phyloP scores from a whole-genome alignment of 129 eudicot genomes.

The Deinandra increscens region DNA sequence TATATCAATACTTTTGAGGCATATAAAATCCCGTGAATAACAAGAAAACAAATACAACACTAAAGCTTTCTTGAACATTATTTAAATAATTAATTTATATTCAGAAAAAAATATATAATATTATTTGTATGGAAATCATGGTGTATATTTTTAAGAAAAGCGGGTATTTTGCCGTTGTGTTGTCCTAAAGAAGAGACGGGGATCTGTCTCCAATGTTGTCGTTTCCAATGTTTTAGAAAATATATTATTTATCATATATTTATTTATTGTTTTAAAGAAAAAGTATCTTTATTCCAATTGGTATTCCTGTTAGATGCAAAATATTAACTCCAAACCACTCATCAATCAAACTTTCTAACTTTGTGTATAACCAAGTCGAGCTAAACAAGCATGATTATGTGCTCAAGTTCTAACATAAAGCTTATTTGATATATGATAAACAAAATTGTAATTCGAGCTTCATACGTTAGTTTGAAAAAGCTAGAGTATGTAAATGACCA shows the following conservation, averaged over 20 bases:
- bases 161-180: conserved; percentile 1
- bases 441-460: too few species aligned
- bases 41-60: neutral
- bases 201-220: conserved; percentile 32
- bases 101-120: conserved; percentile 8
- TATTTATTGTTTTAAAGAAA: neutral
- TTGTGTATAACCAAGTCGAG: neutral
- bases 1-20: neutral
- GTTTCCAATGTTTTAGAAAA: neutral
- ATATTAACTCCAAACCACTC: neutral
- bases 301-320: neutral
- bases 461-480: too few species aligned
- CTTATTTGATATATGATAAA: too few species aligned
- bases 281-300: neutral
- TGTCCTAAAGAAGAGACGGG: conserved; percentile 23
- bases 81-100: conserved; percentile 1
- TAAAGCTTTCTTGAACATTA: conserved; percentile 5
- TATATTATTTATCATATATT: neutral
- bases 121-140: conserved; percentile 12
- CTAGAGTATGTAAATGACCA: too few species aligned
- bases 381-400: too few species aligned
- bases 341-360: neutral
- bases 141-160: conserved; percentile 14
- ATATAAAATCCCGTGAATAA: conserved; percentile 3
- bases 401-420: too few species aligned